Evolutionary conservation across 2,329 filamentous ascomycete genomes (phyloP), one percentile per base, ranked within the genome.

Genomic region (Podosphaera fusca): DNA sequence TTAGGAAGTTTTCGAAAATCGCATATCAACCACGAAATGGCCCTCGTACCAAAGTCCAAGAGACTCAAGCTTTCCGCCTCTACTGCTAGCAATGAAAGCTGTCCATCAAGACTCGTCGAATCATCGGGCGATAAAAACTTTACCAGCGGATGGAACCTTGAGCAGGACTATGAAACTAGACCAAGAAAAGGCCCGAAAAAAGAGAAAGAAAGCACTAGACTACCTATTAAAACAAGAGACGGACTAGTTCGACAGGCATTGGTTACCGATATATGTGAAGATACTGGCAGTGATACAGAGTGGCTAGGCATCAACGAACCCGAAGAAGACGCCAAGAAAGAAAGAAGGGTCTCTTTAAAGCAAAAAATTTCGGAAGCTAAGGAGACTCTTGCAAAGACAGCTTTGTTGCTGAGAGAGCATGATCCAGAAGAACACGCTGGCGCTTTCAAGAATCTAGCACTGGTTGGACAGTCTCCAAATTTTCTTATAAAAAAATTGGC

Each of bases 361-460:
- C 79, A 94, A 65, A 86, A 95, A 69, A 85, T 98, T 55, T 64
- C 86, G 31, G 79, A 85, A 60, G 88, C 89, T 8, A 94, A 98
- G 69, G 92, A 96, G 67, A 89, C 96, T 66, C 72, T 98, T 58
- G 90, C 92, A 29, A 82, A 83, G 64, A 78, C 94, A 59, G 92
- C 89, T 2, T 76, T 77, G 53, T 72, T 82, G 55, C 76, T 98
- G 65, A 95, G 92, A 64, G 59, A 61, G 42, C 89, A 96, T 68
- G 83, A 92, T 60, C 92, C 92, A 0, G 94, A 98, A 67, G 90
- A 95, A 67, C 82, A 98, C 68, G 78, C 84, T 46, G 80, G 81
- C 49, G 79, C 82, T 29, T 83, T 96, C 72, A 89, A 86, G 68
- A 78, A 79, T 3, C 72, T 96, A 64, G 82, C 82, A 36, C 79